Evolutionary conservation across 148 eudicot genomes (phyloP), one percentile per base, ranked within the genome.

Genomic region (Selenicereus undatus): DNA sequence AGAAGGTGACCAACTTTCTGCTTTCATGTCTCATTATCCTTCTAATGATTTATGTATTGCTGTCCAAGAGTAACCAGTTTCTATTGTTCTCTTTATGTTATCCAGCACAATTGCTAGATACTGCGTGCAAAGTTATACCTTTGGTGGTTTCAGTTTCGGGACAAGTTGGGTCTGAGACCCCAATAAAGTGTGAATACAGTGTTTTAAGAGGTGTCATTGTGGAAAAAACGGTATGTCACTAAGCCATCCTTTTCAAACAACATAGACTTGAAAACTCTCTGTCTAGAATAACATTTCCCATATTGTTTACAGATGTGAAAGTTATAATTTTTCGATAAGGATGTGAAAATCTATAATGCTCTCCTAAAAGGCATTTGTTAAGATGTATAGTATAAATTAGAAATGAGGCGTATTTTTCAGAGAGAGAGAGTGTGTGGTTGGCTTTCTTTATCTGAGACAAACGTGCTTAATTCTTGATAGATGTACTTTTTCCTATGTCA

Each of bases 141-240:
- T 83, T 92, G 81, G 94, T 97, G 66, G 98, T 97, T 73, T 88
- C 97, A 0, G 87, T 97, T 78, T 90, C 97, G 73, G 99, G 99
- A 82, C 92, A 93, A 89, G 99, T 97, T 84, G 93, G 98, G 62
- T 92, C 99, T 21, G 97, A 97, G 66, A 80, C 92, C 26, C 98
- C 98, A 30, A 92, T 94, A 66, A 92, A 86, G 71, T 97, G 98
- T 80, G 91, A 92, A 87, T 84, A 90, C 83, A 94, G 99, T 87
- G 95, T 98, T 58, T 79, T 94, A 84, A 91, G 95, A 76, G 97
- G 95, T 77, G 99, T 94, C 73, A 94, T 97, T 74, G 95, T 97
- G 76, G 98, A 94, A 88, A 92, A 94, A 86, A 91, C 93, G 85
- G 99, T 97, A 88, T 29, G 79, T 82, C 45, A 35, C 72, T 11